Evolutionary conservation across 23 red algal species (phyloP), one percentile per base, ranked within the genome.

Genomic region (Gracilaria domingensis): DNA sequence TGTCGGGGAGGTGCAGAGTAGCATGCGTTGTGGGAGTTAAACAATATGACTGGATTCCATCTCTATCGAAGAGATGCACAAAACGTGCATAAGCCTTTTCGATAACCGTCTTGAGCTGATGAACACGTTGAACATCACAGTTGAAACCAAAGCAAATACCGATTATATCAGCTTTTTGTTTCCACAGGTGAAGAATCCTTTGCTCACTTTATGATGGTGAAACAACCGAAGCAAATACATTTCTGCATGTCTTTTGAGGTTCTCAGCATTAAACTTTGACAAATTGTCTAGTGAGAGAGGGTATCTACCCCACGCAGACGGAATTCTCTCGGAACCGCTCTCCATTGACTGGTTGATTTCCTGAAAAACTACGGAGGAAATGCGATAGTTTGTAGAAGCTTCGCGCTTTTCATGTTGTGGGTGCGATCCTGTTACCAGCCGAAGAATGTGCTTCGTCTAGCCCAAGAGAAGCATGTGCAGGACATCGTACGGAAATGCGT

Each of bases 231-330:
- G 30, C 3, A 78, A 2, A 3, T 78, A 78, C 38, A 78, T 11
- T 49, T 54, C 37, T 8, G 44, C 8, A 48, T 80, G 67, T n/a
- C 14, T 54, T 58, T 80, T 80, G 4, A 80, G 28, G 33, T 80
- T 49, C 25, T 80, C 76, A 1, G 42, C 76, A 3, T 60, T 55
- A 24, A 13, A 56, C n/a, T 80, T 55, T 7, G 13, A 35, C 2
- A 80, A 35, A 58, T 80, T 56, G n/a, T 60, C 18, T 1, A 80
- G 44, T 0, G 49, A 58, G 6, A 60, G 14, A 24, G 76, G 48
- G 2, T 12, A 37, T 21, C 76, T 3, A 60, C 48, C 76, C 76
- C 76, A 80, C 3, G n/a, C 44, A 4, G 11, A 7, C 42, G 42
- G 42, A 7, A 11, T 45, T 45, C 4, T 45, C 42, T 45, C 42